These are phyloP conservation scores for Xylona heveae DNA, from an alignment of 495 filamentous ascomycete species.

Conservation along the genomic window DNA sequence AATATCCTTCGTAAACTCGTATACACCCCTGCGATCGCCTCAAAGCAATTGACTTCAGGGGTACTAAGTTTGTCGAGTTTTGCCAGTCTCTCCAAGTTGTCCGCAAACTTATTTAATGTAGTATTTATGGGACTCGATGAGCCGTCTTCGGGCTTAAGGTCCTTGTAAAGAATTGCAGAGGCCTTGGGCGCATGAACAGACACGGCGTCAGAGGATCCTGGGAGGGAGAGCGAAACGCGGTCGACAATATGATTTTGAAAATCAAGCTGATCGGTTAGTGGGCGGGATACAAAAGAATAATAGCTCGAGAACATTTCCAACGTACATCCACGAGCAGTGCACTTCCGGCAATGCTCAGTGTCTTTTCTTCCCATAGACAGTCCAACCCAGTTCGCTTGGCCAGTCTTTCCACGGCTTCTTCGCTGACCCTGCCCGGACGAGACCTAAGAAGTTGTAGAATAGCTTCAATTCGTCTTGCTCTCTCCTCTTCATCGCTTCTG, in stretches of 20 bases:
- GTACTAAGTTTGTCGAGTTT: conserved; percentile 60
- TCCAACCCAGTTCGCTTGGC: conserved; percentile 53
- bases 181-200: conserved; percentile 10
- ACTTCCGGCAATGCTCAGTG: conserved; percentile 49
- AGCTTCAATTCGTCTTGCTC: conserved; percentile 27
- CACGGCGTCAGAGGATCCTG: conserved; percentile 9
- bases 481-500: conserved; percentile 34
- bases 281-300: conserved; percentile 23
- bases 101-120: conserved; percentile 46
- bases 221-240: conserved; percentile 13
- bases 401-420: conserved; percentile 61
- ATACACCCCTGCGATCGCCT: conserved; percentile 67
- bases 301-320: conserved; percentile 24
- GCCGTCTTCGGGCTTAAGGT: conserved; percentile 25
- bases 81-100: conserved; percentile 61
- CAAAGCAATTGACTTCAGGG: conserved; percentile 59
- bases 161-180: conserved; percentile 25
- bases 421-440: conserved; percentile 33
- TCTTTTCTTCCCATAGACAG: conserved; percentile 43
- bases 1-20: conserved; percentile 39
- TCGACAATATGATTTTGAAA: conserved; percentile 11
- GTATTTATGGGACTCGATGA: conserved; percentile 30
- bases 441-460: conserved; percentile 25
- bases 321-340: conserved; percentile 31
- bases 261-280: conserved; percentile 13